Evolutionary conservation across 495 filamentous ascomycete species (phyloP), one percentile per base, ranked within the genome.

Genomic region (Tuber brumale): DNA sequence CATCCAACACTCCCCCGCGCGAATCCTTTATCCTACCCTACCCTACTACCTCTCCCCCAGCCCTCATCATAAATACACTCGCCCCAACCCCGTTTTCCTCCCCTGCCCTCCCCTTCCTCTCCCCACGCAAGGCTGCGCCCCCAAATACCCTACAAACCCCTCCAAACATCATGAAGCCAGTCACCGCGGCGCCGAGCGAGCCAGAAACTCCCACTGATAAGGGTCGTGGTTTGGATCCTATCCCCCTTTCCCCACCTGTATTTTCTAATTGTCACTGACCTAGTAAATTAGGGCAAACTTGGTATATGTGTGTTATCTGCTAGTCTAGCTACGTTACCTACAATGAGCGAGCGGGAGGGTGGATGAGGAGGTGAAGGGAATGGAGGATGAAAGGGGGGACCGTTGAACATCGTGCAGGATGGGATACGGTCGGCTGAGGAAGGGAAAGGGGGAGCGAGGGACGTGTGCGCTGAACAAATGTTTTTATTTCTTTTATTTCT

Each of bases 391-490:
- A n/a, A 51, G 23, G 23, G 21, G 48, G 57, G 35, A 35, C 57
- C 31, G 27, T 66, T 66, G 57, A 66, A 35, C 57, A 66, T 35
- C 57, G 57, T 66, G 57, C 57, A 66, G 57, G 57, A 19, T 66
- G 57, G 12, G 57, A 66, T 31, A 66, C 16, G 57, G 57, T 35
- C 31, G 27, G 27, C 0, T 9, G 27, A 6, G 12, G 12, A 66
- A 66, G 27, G 14, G 6, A 18, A 35, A 14, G 57, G 57, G 14
- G 27, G 51, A 16, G 51, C 8, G 51, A 27, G 57, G 57, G 27
- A 35, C 31, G 27, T 31, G 57, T 35, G 14, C 57, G 1, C 57
- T 66, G 57, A 66, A 35, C 18, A 66, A 35, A 16, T 66, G 12
- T 27, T 12, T 27, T 57, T 66, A 27, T 31, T 66, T 66, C n/a